These are phyloP conservation scores for Brassica balearica DNA, from an alignment of 441 rosid genomes.

Conservation along the genomic window DNA sequence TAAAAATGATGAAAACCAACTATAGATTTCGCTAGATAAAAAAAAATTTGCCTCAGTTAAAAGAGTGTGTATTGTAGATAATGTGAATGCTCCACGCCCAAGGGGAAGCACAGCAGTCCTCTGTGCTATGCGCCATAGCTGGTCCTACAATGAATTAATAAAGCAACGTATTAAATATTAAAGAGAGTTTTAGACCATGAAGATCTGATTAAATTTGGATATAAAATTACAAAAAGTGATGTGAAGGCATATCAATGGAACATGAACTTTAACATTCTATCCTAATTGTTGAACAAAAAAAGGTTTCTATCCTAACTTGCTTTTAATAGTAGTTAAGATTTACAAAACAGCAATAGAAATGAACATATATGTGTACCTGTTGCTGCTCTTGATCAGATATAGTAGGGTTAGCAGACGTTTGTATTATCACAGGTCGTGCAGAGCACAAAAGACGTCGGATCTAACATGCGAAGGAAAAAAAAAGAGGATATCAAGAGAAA, in stretches of 20 bases:
- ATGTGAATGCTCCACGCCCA: conserved; percentile 99
- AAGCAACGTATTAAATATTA: conserved; percentile 11
- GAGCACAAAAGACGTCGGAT: conserved; percentile 94
- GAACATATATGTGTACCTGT: conserved; percentile 1
- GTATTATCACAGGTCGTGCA: conserved; percentile 85
- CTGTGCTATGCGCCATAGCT: conserved; percentile 98
- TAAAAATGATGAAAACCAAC: conserved; percentile 30
- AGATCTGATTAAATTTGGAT: not conserved
- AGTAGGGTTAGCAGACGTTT: conserved; percentile 80
- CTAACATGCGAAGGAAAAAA: conserved; percentile 50
- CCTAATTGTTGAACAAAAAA: too few relatives aligned
- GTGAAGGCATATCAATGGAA: conserved; percentile 17
- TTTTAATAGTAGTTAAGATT: conserved; percentile 7
- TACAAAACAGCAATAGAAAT: conserved; percentile 14
- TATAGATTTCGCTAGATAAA: conserved; percentile 8
- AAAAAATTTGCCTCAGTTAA: conserved; percentile 74
- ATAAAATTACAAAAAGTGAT: conserved; percentile 11
- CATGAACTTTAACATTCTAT: not conserved
- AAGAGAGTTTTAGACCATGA: conserved; percentile 23
- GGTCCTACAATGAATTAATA: conserved; percentile 64
- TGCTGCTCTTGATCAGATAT: conserved; percentile 83
- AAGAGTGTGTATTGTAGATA: conserved; percentile 92
- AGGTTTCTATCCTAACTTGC: conserved; percentile 1
- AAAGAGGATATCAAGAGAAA: conserved; percentile 28
- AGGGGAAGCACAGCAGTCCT: conserved; percentile 98